Percentiles rank a stretch among this genome's conserved stretches.
These are phyloP conservation scores for Clavariopsis aquatica DNA, from an alignment of 495 filamentous ascomycete genomes.

Conservation along the genomic window DNA sequence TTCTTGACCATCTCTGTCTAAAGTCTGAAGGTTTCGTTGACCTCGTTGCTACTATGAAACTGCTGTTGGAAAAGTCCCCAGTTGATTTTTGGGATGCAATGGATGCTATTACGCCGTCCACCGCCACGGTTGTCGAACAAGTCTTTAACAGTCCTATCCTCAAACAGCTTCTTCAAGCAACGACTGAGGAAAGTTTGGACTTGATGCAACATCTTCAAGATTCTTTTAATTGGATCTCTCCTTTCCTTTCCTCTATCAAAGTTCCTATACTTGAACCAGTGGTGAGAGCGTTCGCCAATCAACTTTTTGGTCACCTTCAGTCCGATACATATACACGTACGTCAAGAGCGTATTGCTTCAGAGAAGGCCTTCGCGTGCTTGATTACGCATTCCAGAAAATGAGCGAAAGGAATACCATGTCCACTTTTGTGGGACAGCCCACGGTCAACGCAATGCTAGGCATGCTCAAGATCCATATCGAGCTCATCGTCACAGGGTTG, in stretches of 20 bases:
- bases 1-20: conserved; percentile 70
- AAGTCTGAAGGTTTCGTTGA: conserved; percentile 60
- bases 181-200: conserved; percentile 57
- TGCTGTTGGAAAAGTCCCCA: conserved; percentile 69
- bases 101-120: conserved; percentile 66
- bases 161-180: conserved; percentile 58
- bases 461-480: conserved; percentile 52
- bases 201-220: conserved; percentile 59
- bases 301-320: conserved; percentile 69
- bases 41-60: conserved; percentile 64
- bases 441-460: conserved; percentile 57
- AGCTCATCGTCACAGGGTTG: conserved; percentile 23
- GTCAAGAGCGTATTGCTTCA: conserved; percentile 54
- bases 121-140: conserved; percentile 68
- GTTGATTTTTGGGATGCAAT: conserved; percentile 84
- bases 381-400: conserved; percentile 56
- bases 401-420: conserved; percentile 10
- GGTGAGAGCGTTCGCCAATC: conserved; percentile 67
- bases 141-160: conserved; percentile 73
- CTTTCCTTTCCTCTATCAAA: conserved; percentile 75
- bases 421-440: conserved; percentile 53
- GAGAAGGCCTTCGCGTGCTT: conserved; percentile 53
- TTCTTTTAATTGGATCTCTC: conserved; percentile 69
- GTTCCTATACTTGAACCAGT: conserved; percentile 68
- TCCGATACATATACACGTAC: conserved; percentile 49